These are phyloP conservation scores for Leccinum pellstonianum DNA, from an alignment of 768 basidiomycete genomes.

Conservation along the genomic window DNA sequence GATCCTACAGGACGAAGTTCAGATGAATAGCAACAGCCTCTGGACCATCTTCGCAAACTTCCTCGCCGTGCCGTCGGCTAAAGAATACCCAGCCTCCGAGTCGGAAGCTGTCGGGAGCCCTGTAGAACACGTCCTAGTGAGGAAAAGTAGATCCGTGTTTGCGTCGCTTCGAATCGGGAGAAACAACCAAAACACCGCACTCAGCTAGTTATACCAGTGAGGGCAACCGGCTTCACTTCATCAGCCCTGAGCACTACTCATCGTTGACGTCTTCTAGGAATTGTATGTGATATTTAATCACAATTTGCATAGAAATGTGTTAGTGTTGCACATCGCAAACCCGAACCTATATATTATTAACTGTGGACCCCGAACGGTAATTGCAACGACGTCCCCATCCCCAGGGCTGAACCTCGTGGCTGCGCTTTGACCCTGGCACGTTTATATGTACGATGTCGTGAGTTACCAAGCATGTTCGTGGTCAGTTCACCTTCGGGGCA, in stretches of 20 bases:
- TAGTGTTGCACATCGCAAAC: neutral
- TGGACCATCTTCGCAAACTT: constrained; percentile 69
- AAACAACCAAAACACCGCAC: constrained; percentile 4
- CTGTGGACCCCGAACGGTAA: neutral
- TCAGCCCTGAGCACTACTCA: neutral
- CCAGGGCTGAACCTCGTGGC: neutral
- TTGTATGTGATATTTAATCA: constrained; percentile 1
- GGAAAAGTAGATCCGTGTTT: constrained; percentile 30
- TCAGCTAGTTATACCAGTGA: constrained; percentile 3
- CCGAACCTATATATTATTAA: neutral
- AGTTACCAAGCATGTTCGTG: neutral
- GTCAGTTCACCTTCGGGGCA: neutral
- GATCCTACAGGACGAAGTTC: constrained; percentile 53
- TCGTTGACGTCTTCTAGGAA: neutral
- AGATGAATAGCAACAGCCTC: constrained; percentile 66
- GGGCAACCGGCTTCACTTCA: neutral
- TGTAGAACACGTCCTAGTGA: neutral
- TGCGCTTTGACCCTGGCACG: neutral
- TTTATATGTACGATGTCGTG: constrained; percentile 6
- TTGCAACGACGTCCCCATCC: neutral
- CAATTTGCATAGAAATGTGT: neutral
- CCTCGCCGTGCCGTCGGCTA: constrained; percentile 53
- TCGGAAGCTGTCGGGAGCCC: constrained; percentile 10
- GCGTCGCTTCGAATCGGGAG: constrained; percentile 22
- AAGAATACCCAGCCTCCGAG: constrained; percentile 31